Conservation (phyloP, 73 alveolate genomes). For the Diophrys appendiculata region DNA sequence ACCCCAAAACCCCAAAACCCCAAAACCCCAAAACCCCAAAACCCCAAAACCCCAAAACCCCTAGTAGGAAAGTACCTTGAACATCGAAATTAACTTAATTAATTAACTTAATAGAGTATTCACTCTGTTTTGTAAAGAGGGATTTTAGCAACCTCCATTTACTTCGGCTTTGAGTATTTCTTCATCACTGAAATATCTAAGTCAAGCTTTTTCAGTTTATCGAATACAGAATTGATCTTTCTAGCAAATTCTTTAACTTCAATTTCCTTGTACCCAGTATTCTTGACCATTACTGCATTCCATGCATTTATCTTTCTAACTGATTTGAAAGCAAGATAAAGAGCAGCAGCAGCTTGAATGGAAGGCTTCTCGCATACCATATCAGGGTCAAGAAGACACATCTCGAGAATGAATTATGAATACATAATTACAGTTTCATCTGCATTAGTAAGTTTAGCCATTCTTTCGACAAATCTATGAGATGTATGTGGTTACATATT, state of each 20-base stretch:
- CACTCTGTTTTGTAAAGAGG: too few species aligned
- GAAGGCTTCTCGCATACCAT: slow-evolving; percentile 74
- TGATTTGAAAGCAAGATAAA: slow-evolving; percentile 64
- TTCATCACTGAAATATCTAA: not conserved
- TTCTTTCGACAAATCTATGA: slow-evolving; percentile 60
- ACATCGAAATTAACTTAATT: too few species aligned
- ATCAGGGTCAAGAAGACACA: slow-evolving; percentile 65
- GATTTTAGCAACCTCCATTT: not conserved
- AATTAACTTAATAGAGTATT: too few species aligned
- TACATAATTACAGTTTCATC: slow-evolving; percentile 54
- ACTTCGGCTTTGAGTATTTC: not conserved
- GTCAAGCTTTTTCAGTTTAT: not conserved
- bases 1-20: too few species aligned
- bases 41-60: too few species aligned
- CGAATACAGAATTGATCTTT: not conserved
- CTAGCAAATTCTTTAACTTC: slow-evolving; percentile 38
- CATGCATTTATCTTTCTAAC: slow-evolving; percentile 58
- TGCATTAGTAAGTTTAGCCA: slow-evolving; percentile 24
- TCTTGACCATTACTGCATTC: slow-evolving; percentile 64
- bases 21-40: too few species aligned
- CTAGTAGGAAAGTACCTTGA: too few species aligned
- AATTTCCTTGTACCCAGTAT: slow-evolving; percentile 65
- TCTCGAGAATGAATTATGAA: slow-evolving; percentile 64
- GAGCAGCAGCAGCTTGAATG: slow-evolving; percentile 68
- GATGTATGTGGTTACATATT: slow-evolving; percentile 70